Percentiles rank a stretch among this genome's conserved stretches.
These are phyloP conservation scores for Brettanomyces anomalus DNA, from an alignment of 805 yeast species.

Conservation along the genomic window DNA sequence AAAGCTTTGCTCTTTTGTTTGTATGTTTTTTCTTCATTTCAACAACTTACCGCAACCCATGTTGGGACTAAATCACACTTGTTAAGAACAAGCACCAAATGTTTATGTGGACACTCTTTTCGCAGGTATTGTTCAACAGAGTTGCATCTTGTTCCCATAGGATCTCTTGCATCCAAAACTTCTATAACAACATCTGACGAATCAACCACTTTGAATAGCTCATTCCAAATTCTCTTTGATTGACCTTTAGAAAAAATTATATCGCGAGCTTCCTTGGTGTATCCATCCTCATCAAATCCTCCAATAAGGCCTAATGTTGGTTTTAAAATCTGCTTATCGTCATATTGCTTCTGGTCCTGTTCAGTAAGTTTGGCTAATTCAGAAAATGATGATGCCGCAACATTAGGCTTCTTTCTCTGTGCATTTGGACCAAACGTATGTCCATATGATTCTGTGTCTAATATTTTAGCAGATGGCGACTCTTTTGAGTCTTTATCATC, in stretches of 20 bases:
- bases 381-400: slow-evolving; percentile 64
- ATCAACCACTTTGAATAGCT: slow-evolving; percentile 91
- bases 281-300: slow-evolving; percentile 63
- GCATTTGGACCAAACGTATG: slow-evolving; percentile 91
- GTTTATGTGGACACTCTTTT: slow-evolving; percentile 95
- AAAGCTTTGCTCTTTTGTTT: too few species aligned
- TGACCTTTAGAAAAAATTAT: slow-evolving; percentile 95
- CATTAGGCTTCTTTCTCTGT: slow-evolving; percentile 84
- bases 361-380: slow-evolving; percentile 60
- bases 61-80: slow-evolving; percentile 98
- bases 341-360: slow-evolving; percentile 47
- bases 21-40: too few species aligned
- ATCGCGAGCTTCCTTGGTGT: slow-evolving; percentile 87
- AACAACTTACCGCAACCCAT: slow-evolving; percentile 95
- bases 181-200: slow-evolving; percentile 96
- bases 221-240: slow-evolving; percentile 98
- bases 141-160: slow-evolving; percentile 89
- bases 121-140: slow-evolving; percentile 87
- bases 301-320: slow-evolving; percentile 79
- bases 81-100: slow-evolving; percentile 86
- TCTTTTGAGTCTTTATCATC: slow-evolving; percentile 77
- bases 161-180: slow-evolving; percentile 96
- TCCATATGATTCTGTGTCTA: slow-evolving; percentile 81
- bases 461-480: slow-evolving; percentile 68
- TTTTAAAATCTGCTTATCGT: slow-evolving; percentile 69